Conservation (phyloP, 2,329 filamentous ascomycete species). For the Botryotinia narcissicola region DNA sequence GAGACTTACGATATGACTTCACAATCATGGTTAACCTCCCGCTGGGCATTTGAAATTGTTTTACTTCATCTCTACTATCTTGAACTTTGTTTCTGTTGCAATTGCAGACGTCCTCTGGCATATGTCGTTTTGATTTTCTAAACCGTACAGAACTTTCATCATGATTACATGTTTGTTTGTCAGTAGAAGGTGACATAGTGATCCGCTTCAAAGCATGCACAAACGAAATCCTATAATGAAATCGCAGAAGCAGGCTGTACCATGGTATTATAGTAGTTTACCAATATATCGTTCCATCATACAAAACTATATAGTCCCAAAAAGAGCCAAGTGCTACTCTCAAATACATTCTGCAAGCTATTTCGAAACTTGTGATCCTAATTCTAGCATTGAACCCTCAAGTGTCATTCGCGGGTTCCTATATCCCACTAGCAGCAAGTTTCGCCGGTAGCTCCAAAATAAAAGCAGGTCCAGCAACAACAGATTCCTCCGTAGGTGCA, state of each 20-base stretch:
- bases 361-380: background rate
- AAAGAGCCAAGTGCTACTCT: background rate
- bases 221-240: background rate
- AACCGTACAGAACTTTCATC: background rate
- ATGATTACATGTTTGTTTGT: too few species aligned
- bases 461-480: slow-evolving; percentile 43
- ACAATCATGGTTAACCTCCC: too few species aligned
- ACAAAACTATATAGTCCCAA: background rate
- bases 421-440: background rate
- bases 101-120: too few species aligned
- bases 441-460: slow-evolving; percentile 40
- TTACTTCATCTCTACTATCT: background rate
- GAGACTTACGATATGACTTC: background rate
- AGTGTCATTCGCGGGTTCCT: background rate
- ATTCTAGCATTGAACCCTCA: background rate
- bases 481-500: slow-evolving; percentile 41
- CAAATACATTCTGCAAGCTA: background rate
- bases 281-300: background rate
- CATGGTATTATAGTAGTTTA: background rate
- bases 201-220: background rate
- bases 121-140: too few species aligned
- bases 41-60: background rate
- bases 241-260: background rate
- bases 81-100: accelerated
- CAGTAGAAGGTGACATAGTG: background rate